Evolutionary conservation across 163 green algal species (phyloP), one percentile per base, ranked within the genome.

Genomic region (Chloromonas sp.): DNA sequence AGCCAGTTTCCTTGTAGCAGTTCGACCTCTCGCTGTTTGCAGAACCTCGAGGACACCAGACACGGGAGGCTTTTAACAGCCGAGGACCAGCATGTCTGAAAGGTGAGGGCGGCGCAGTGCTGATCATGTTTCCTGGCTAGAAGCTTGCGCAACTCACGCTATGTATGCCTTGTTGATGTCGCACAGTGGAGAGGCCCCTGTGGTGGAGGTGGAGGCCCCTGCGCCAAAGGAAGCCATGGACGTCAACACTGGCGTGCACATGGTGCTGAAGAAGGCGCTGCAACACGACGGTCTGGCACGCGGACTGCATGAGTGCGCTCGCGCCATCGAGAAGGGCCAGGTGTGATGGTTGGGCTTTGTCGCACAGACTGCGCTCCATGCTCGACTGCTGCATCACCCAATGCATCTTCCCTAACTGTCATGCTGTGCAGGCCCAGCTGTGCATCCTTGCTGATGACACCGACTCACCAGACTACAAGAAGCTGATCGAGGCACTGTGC

Each of bases 401-500:
- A 36, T 36, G 36, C 36, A 36, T 36, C 36, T 70, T 36, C 36
- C 36, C 36, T 36, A 36, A 36, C 36, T 36, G 36, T 3, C 15
- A 1, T 77, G 0, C 13, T 58, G 2, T 60, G 59, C 82, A 84
- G 82, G 82, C 82, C 74, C 82, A 84, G 94, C 93, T 99, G 84
- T 98, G 94, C 90, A 94, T 99, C 83, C 92, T 99, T 71, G 97
- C 97, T 58, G 94, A 99, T 89, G 96, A 99, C 94, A 99, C 97
- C 95, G 96, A 99, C 93, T 95, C 99, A 92, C 93, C 96, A 82
- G 97, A 99, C 92, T 99, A 99, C 95, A 98, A 97, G 91, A 99
- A 99, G 97, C 95, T 99, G 71, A 96, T 99, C 61, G 94, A 99
- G 95, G 97, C 96, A 0, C 95, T 99, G 82, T 99, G 97, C 93